Evolutionary conservation across 495 filamentous ascomycete genomes (phyloP).

Genomic region (Elasticomyces elasticus): DNA sequence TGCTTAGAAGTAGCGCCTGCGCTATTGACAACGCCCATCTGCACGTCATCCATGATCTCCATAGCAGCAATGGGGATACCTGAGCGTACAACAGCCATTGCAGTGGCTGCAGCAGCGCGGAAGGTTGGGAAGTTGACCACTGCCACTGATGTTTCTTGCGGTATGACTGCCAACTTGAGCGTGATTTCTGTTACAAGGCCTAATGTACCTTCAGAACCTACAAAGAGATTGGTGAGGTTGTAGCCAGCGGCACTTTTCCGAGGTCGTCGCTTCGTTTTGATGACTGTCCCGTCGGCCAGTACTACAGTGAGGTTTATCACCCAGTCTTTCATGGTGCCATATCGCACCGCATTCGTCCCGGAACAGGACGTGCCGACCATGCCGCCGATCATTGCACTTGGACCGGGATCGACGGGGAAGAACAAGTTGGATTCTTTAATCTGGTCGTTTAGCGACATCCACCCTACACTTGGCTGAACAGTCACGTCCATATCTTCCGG

Average conservation of each 20-base stretch:
- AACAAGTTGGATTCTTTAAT: conserved; percentile 70
- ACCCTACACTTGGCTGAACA: conserved; percentile 82
- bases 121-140: conserved; percentile 68
- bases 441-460: conserved; percentile 78
- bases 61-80: conserved; percentile 68
- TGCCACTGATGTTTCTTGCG: conserved; percentile 62
- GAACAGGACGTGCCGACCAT: conserved; percentile 73
- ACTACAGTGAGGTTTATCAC: conserved; percentile 73
- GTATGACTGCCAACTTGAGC: conserved; percentile 63
- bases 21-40: conserved; percentile 69
- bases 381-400: conserved; percentile 35
- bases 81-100: conserved; percentile 56
- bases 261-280: conserved; percentile 65
- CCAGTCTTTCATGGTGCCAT: conserved; percentile 84
- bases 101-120: conserved; percentile 60
- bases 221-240: conserved; percentile 65
- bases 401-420: conserved; percentile 75
- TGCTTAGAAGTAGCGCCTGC: conserved; percentile 55
- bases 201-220: conserved; percentile 70
- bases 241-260: conserved; percentile 72
- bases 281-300: conserved; percentile 64
- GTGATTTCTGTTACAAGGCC: conserved; percentile 69
- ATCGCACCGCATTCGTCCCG: conserved; percentile 71
- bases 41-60: conserved; percentile 77
- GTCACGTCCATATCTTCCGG: conserved; percentile 85